These are phyloP conservation scores for Boletellus sp. DNA, from an alignment of 1,284 basidiomycete species.

Conservation along the genomic window DNA sequence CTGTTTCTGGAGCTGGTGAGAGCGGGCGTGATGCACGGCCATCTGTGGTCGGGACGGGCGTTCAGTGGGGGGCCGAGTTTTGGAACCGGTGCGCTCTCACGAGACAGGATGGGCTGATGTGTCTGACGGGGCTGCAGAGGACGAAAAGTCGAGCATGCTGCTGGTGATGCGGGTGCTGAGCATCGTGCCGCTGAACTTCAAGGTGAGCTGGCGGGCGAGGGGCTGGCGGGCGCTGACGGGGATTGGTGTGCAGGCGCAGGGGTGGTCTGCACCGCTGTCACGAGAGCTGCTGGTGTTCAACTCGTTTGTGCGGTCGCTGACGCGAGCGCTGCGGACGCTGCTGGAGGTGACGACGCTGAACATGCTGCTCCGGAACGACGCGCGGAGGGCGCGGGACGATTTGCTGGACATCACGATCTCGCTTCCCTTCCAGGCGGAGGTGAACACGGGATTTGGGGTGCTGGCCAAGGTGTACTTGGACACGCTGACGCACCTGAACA, in stretches of 20 bases:
- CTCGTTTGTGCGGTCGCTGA: slow-evolving; percentile 89
- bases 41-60: slow-evolving; percentile 82
- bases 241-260: slow-evolving; percentile 52
- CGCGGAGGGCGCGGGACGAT: slow-evolving; percentile 84
- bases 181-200: slow-evolving; percentile 90
- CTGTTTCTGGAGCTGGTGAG: slow-evolving; percentile 90
- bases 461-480: slow-evolving; percentile 95
- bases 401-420: slow-evolving; percentile 88
- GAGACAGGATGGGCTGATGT: slow-evolving; percentile 12
- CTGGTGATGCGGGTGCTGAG: slow-evolving; percentile 95
- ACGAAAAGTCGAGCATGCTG: slow-evolving; percentile 88
- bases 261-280: slow-evolving; percentile 93
- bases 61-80: slow-evolving; percentile 96
- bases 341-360: slow-evolving; percentile 90
- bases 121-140: slow-evolving; percentile 50
- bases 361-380: slow-evolving; percentile 88
- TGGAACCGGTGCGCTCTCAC: slow-evolving; percentile 61
- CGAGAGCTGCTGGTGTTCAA: slow-evolving; percentile 98
- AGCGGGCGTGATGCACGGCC: slow-evolving; percentile 93
- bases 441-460: slow-evolving; percentile 97
- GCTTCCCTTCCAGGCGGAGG: slow-evolving; percentile 91
- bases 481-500: slow-evolving; percentile 84
- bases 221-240: slow-evolving; percentile 9
- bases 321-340: slow-evolving; percentile 85
- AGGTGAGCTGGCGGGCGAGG: slow-evolving; percentile 49